phyloP scores from a whole-genome alignment of 805 yeast genomes.

The Ogataea kodamae region DNA sequence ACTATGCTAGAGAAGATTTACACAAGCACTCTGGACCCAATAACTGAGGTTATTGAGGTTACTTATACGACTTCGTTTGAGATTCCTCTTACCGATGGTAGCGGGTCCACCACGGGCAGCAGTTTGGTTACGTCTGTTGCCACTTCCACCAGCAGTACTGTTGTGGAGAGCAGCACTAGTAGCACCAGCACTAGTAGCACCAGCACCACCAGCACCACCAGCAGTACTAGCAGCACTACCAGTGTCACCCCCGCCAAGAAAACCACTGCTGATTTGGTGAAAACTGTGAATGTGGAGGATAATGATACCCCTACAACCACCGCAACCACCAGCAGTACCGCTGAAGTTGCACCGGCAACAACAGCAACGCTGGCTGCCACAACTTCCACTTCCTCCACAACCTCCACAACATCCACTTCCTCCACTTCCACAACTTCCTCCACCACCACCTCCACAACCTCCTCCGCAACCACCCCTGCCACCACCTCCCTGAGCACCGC shows the following conservation, averaged over 20 bases:
- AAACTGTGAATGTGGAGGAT: conserved; percentile 2
- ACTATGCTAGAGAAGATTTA: conserved; percentile 25
- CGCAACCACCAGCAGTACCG: not conserved
- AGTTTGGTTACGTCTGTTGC: conserved; percentile 3
- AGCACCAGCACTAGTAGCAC: conserved; percentile 6
- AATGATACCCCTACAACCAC: not conserved
- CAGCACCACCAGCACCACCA: conserved; percentile 6
- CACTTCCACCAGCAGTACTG: conserved; percentile 7
- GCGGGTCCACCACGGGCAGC: conserved; percentile 6
- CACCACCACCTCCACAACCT: conserved; percentile 11
- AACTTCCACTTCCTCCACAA: conserved; percentile 17
- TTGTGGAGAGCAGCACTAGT: conserved; percentile 4
- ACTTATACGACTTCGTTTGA: conserved; percentile 17
- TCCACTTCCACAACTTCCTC: conserved; percentile 7
- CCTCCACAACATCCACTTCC: conserved; percentile 25
- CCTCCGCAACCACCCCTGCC: conserved; percentile 15
- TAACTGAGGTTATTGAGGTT: conserved; percentile 21
- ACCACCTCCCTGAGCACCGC: conserved; percentile 9
- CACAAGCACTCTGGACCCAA: conserved; percentile 29
- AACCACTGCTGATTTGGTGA: conserved; percentile 4
- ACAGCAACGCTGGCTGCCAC: no score
- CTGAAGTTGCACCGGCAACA: conserved; percentile 11
- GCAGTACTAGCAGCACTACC: conserved; percentile 4
- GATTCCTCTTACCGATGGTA: conserved; percentile 2
- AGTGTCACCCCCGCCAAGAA: conserved; percentile 1